A percentile compares a stretch with the other conserved stretches of the same genome.
These are phyloP conservation scores for Cenchrus purpureus DNA, from an alignment of 176 grass and related monocot species.

Conservation along the genomic window DNA sequence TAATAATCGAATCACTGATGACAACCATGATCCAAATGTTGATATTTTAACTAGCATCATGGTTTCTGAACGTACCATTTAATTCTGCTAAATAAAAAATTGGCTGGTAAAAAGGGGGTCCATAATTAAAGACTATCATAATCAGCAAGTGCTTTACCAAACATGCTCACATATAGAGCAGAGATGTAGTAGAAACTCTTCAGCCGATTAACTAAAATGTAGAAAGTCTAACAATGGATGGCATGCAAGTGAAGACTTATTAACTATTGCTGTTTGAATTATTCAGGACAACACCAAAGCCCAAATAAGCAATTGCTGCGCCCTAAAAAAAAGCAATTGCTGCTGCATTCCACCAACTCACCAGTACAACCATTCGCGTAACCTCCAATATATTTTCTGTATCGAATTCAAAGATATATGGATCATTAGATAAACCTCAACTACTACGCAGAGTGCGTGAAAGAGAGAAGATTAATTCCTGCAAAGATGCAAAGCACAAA, in stretches of 20 bases:
- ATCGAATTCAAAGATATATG: background rate
- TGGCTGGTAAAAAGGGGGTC: background rate
- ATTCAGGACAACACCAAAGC: background rate
- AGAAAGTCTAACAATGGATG: background rate
- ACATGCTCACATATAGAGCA: background rate
- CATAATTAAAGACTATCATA: background rate
- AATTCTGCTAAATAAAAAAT: background rate
- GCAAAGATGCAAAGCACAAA: background rate
- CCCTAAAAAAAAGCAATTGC: background rate
- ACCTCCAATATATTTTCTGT: background rate
- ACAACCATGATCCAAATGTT: constrained; percentile 2
- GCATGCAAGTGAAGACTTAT: background rate
- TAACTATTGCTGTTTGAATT: background rate
- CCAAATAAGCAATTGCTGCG: background rate
- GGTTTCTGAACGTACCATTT: background rate
- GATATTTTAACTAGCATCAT: background rate
- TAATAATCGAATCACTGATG: background rate
- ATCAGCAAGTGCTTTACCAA: background rate
- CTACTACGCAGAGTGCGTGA: background rate
- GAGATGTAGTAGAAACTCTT: constrained; percentile 1
- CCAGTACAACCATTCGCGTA: background rate
- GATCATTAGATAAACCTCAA: background rate
- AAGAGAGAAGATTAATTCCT: background rate
- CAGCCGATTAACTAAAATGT: background rate
- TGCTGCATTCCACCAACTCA: background rate